Percentiles rank a stretch among this genome's conserved stretches.
phyloP scores from a whole-genome alignment of 768 basidiomycete species.

The Cystofilobasidium bisporidii region DNA sequence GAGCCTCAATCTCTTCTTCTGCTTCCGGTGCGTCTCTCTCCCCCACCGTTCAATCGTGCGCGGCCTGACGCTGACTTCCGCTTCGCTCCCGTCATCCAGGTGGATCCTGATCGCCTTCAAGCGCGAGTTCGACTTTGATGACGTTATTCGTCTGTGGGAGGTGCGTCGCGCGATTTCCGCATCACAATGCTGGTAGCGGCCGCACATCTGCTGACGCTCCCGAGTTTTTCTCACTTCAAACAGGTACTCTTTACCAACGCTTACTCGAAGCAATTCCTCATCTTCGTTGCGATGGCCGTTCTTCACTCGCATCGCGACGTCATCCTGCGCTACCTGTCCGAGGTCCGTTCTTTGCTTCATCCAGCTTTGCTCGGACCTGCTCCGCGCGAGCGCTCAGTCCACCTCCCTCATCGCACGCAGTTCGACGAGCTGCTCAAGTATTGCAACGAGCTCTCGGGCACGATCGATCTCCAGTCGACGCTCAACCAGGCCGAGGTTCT shows the following conservation, averaged over 20 bases:
- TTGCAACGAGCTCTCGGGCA: conserved; percentile 63
- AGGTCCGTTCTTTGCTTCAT: conserved; percentile 49
- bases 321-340: conserved; percentile 75
- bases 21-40: conserved; percentile 63
- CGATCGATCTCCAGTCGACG: conserved; percentile 86
- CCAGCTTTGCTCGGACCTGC: too few relatives aligned
- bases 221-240: too few relatives aligned
- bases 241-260: conserved; percentile 50
- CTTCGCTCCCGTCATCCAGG: conserved; percentile 41
- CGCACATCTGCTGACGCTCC: too few relatives aligned
- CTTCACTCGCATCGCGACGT: conserved; percentile 92
- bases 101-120: conserved; percentile 93
- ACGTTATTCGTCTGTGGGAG: conserved; percentile 87
- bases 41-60: not conserved
- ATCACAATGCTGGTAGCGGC: too few relatives aligned
- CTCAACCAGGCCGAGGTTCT: conserved; percentile 94
- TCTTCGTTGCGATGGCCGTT: conserved; percentile 88
- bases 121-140: conserved; percentile 87
- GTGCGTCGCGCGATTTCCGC: conserved; percentile 42
- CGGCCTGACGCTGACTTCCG: not conserved
- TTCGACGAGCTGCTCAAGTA: conserved; percentile 52
- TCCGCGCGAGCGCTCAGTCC: too few relatives aligned
- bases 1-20: conserved; percentile 89
- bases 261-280: conserved; percentile 75
- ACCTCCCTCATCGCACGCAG: conserved; percentile 27